Base-by-base conservation (phyloP, 2,329 filamentous ascomycete species). In the Diplodia seriata region DNA sequence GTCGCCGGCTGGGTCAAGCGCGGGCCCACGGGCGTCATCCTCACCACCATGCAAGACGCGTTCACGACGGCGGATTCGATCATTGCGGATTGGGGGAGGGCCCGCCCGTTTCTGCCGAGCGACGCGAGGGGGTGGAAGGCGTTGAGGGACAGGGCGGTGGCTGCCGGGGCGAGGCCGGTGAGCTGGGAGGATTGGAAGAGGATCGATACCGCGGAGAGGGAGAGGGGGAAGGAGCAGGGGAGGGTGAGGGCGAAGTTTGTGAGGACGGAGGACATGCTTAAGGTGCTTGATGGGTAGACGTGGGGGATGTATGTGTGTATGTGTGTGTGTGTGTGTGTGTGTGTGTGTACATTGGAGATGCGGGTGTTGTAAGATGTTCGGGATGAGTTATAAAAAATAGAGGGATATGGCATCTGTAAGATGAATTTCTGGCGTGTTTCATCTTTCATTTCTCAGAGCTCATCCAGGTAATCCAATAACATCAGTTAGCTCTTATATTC, bases 1-100 rank as follows among this genome's bases (percentile, higher is more conserved):
- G 97, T 93, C 71, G 91, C 94, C 18, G 95, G 95, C 0, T 99
- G 95, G 95, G 93, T 97, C 11, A 98, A 98, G 81, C 87, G 91
- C 43, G 95, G 95, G 0, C 94, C 95, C 0, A 97, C 93, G 0
- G 95, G 95, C 2, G 94, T 98, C 3, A 99, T 99, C 77, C 94
- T 94, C 1, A 93, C 90, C 36, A 99, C 95, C 0, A 97, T 99
- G 93, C 88, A 91, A 69, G 95, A 99, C 77, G 94, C 95, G 0
- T 99, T 98, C 74, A 86, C 87, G 9, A 97, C 93, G 0, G 95
- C 89, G 1, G 94, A 97, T 76, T 88, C 90, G 2, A 91, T 99
- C 70, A 87, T 87, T 0, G 81, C 86, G n/a, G 95, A 99, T 75
- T 94, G 93, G 90, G 75, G 81, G 61, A 26, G 23, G 23, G 3